Evolutionary conservation across 495 filamentous ascomycete genomes (phyloP), one percentile per base, ranked within the genome.

Genomic region (Aspergillus panamensis): DNA sequence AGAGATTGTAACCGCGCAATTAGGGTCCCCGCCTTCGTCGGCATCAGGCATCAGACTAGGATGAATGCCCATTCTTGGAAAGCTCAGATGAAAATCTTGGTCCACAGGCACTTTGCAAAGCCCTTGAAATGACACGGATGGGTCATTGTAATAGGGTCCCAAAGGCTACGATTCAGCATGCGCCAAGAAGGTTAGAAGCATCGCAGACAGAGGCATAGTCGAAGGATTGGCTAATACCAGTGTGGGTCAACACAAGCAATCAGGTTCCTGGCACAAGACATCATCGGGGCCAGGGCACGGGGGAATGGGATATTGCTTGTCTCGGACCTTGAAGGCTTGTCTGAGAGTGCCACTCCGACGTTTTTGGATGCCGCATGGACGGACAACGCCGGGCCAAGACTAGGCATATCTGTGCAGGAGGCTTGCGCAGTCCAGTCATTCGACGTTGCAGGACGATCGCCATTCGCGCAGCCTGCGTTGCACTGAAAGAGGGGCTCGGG

Each of bases 301-400:
- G 48, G 17, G 47, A 58, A 12, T n/a, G 20, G 31, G 31, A 17
- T 55, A 33, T 53, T 49, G 57, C 57, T 59, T 59, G 57, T 53
- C 55, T 35, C 19, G 54, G 40, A 33, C 40, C 30, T 47, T 47
- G 37, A 51, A 58, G 51, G 35, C 33, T 63, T 51, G 42, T 45
- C n/a, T 21, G 16, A 40, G 30, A 3, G 8, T 13, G 33, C 17
- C 25, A 49, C 19, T 37, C 50, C 32, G n/a, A 25, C 20, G 19
- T 17, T 13, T 1, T 19, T 40, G n/a, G 13, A 40, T n/a, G 42
- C 13, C 32, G 13, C 25, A 49, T 20, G 55, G 35, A 52, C 55
- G 54, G 54, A 49, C 19, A 50, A 39, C 31, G 32, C 54, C 44
- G 45, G 45, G 8, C 12, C 6, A 47, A 47, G 19, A 7, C 40